Evolutionary conservation across 345 rosid genomes (phyloP).

Genomic region (Boechera stricta): DNA sequence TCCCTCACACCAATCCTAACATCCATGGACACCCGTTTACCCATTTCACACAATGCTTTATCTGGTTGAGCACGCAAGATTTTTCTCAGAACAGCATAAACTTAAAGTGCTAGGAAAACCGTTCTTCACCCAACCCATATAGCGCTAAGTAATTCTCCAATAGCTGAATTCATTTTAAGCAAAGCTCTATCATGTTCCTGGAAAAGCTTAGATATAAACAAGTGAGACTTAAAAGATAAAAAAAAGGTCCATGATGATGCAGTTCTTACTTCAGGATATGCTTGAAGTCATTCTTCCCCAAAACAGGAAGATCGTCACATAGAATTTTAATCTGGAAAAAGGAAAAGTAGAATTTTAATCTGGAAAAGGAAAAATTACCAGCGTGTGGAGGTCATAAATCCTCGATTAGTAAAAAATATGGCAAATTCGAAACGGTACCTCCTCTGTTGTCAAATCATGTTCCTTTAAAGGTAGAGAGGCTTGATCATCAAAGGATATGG

Average conservation of each 20-base stretch:
- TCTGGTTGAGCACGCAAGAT: neutral
- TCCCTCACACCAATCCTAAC: slow-evolving; percentile 3
- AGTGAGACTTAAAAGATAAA: neutral
- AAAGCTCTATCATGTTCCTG: neutral
- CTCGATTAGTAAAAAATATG: neutral
- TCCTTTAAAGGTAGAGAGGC: slow-evolving; percentile 63
- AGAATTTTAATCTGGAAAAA: slow-evolving; percentile 69
- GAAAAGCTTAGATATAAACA: slow-evolving; percentile 3
- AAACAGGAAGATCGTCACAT: slow-evolving; percentile 88
- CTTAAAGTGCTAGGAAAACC: neutral
- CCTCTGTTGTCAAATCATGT: slow-evolving; percentile 77
- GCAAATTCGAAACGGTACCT: slow-evolving; percentile 51
- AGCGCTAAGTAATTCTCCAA: neutral
- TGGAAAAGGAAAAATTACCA: slow-evolving; percentile 36
- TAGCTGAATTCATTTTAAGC: neutral
- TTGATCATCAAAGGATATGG: slow-evolving; percentile 71
- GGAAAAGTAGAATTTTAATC: slow-evolving; percentile 61
- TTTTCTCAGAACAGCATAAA: neutral
- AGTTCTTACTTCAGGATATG: slow-evolving; percentile 77
- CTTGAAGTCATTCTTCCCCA: slow-evolving; percentile 97
- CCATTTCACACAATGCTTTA: slow-evolving; percentile 1
- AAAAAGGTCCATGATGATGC: neutral
- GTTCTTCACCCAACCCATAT: slow-evolving; percentile 1
- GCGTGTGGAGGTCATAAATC: neutral
- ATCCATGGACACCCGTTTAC: neutral